phyloP scores from a whole-genome alignment of 2,329 filamentous ascomycete genomes.

The Apiospora rasikravindrae region DNA sequence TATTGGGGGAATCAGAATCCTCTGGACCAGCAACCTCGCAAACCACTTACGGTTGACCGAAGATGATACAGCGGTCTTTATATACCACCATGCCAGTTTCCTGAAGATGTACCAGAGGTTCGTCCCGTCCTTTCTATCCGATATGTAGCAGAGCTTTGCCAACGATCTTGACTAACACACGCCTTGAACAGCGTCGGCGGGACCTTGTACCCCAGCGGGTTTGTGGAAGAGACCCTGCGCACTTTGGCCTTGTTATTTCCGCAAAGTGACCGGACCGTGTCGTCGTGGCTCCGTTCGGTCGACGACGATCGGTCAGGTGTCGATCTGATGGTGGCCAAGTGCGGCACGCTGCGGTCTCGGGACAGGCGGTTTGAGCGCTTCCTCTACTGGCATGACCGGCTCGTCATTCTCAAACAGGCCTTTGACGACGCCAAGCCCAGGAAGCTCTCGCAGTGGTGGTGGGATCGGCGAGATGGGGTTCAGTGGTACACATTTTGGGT shows the following conservation, averaged over 20 bases:
- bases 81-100: background rate
- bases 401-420: background rate
- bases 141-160: background rate
- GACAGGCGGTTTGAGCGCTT: background rate
- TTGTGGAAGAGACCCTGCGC: background rate
- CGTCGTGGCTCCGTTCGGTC: background rate
- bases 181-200: background rate
- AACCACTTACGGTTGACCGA: background rate
- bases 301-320: background rate
- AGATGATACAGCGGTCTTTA: background rate
- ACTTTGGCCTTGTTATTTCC: background rate
- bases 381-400: background rate
- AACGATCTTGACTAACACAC: background rate
- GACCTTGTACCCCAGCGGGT: background rate
- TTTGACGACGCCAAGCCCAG: background rate
- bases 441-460: background rate
- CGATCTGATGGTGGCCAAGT: background rate
- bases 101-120: conserved; percentile 1
- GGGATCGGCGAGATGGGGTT: background rate
- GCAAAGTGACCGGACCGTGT: background rate
- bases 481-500: background rate
- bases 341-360: background rate
- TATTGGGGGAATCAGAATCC: background rate
- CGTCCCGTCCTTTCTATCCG: background rate
- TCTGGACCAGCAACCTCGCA: background rate